A percentile compares a stretch with the other conserved stretches of the same genome.
phyloP scores from a whole-genome alignment of 2,329 filamentous ascomycete species.

The Penicillium sp. region DNA sequence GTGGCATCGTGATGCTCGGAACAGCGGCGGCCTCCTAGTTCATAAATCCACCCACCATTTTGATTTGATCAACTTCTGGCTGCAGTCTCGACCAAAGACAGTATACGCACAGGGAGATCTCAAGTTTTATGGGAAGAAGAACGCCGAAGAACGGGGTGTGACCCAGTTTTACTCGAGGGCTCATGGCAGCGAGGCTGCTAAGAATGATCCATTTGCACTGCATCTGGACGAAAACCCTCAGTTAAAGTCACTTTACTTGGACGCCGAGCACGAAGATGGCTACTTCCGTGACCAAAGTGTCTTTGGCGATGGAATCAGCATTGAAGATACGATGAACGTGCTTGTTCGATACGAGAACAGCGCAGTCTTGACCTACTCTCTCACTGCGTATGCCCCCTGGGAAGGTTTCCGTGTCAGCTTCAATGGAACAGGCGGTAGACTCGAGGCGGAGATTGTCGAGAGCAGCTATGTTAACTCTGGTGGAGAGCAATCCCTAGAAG shows the following conservation, averaged over 20 bases:
- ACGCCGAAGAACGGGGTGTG: constrained; percentile 56
- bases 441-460: constrained; percentile 63
- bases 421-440: constrained; percentile 53
- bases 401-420: constrained; percentile 29
- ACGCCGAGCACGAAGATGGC: constrained; percentile 62
- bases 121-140: constrained; percentile 60
- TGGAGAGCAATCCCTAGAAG: constrained; percentile 51
- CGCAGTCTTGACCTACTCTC: constrained; percentile 57
- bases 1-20: constrained; percentile 61
- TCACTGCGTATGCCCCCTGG: constrained; percentile 57
- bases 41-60: constrained; percentile 65
- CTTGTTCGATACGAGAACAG: constrained; percentile 57
- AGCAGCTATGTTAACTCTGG: constrained; percentile 56
- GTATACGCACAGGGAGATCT: constrained; percentile 60
- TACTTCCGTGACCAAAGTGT: constrained; percentile 63
- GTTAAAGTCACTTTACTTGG: constrained; percentile 59
- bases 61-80: constrained; percentile 63
- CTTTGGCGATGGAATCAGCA: constrained; percentile 62
- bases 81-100: constrained; percentile 53
- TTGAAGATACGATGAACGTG: constrained; percentile 63
- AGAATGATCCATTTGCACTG: constrained; percentile 58
- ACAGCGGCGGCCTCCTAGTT: constrained; percentile 58
- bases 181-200: constrained; percentile 51
- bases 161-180: constrained; percentile 52
- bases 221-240: constrained; percentile 53